Evolutionary conservation across 768 basidiomycete species (phyloP).

Genomic region (Tricholoma sp.): DNA sequence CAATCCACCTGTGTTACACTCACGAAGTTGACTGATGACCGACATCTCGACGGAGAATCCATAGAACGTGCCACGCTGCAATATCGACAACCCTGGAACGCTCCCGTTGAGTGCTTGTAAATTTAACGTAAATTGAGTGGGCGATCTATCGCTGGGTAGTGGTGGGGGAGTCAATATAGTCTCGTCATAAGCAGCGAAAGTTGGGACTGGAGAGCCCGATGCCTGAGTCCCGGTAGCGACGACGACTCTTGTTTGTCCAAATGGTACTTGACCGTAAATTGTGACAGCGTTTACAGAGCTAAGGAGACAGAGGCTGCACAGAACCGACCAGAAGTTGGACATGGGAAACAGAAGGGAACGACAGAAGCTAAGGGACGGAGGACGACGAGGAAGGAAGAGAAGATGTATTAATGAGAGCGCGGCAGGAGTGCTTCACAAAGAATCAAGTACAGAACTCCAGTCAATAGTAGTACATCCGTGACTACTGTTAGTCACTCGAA

Average conservation of each 20-base stretch:
- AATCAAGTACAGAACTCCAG: no score
- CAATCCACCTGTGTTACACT: slow-evolving; percentile 26
- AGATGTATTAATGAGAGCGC: neutral
- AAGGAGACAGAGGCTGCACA: slow-evolving; percentile 8
- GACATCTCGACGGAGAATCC: slow-evolving; percentile 79
- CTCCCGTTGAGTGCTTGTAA: slow-evolving; percentile 29
- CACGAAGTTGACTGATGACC: slow-evolving; percentile 60
- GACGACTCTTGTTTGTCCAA: slow-evolving; percentile 17
- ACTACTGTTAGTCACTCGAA: no score
- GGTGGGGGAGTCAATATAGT: slow-evolving; percentile 45
- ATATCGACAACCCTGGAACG: slow-evolving; percentile 32
- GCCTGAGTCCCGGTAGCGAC: slow-evolving; percentile 12
- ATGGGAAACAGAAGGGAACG: slow-evolving; percentile 8
- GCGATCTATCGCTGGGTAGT: slow-evolving; percentile 37
- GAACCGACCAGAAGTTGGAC: neutral
- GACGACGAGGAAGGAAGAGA: neutral
- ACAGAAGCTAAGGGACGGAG: neutral
- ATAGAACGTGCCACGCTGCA: slow-evolving; percentile 51
- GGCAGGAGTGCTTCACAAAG: neutral
- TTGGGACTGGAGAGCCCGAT: slow-evolving; percentile 26
- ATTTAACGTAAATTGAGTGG: slow-evolving; percentile 37
- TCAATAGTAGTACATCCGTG: no score
- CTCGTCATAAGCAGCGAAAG: slow-evolving; percentile 46
- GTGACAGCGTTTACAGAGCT: slow-evolving; percentile 19
- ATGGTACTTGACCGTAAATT: slow-evolving; percentile 27